These are phyloP conservation scores for Dipodascopsis tothii DNA, from an alignment of 805 yeast species.

Conservation along the genomic window DNA sequence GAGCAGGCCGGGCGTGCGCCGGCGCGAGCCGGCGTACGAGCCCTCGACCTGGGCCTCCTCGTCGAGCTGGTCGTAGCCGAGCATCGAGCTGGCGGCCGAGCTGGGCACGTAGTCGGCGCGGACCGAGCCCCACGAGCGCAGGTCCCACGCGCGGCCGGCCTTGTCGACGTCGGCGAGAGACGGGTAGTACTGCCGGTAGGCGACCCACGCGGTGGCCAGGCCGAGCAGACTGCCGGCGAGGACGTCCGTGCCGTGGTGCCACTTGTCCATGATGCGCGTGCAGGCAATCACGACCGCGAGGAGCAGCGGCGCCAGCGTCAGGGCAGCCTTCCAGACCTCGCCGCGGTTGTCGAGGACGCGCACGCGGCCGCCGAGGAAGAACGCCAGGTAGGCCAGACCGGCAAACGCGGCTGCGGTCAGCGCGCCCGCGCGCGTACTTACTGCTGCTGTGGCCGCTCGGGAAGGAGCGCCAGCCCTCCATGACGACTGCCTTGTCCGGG, in stretches of 20 bases:
- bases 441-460: conserved; percentile 54
- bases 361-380: conserved; percentile 45
- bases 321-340: conserved; percentile 24
- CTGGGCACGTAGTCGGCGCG: background rate
- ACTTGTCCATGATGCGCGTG: conserved; percentile 81
- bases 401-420: too few relatives aligned
- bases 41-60: conserved; percentile 8
- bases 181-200: conserved; percentile 51
- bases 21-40: background rate
- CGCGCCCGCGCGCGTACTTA: too few relatives aligned
- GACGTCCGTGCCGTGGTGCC: conserved; percentile 88
- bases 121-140: conserved; percentile 13
- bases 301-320: conserved; percentile 34
- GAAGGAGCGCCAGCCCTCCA: conserved; percentile 50
- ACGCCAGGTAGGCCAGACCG: conserved; percentile 41
- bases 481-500: conserved; percentile 27
- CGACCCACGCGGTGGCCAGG: conserved; percentile 46
- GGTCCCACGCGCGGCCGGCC: conserved; percentile 18
- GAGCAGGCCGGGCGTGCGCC: background rate
- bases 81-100: background rate
- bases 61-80: background rate
- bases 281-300: conserved; percentile 73
- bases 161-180: conserved; percentile 25
- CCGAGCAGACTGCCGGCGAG: conserved; percentile 69
- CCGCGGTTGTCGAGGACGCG: conserved; percentile 35